These are phyloP conservation scores for Cladophialophora immunda DNA, from an alignment of 2,329 filamentous ascomycete genomes.

Conservation along the genomic window DNA sequence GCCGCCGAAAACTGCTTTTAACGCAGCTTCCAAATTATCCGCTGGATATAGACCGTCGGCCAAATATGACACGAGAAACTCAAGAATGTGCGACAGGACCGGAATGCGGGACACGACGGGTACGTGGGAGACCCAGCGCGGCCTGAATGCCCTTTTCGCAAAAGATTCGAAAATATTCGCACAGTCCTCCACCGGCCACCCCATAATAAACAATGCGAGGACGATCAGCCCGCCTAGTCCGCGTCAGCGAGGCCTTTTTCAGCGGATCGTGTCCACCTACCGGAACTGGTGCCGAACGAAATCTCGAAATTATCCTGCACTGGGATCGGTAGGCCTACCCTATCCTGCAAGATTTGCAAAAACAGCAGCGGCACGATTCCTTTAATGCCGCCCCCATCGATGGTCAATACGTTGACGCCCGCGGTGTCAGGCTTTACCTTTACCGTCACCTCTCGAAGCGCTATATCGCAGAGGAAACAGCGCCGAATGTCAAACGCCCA, in stretches of 20 bases:
- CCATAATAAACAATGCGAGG: conserved; percentile 34
- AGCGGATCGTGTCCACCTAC: conserved; percentile 21
- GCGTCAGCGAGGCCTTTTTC: conserved; percentile 15
- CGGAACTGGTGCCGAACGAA: conserved; percentile 28
- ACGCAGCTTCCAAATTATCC: conserved; percentile 35
- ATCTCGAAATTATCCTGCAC: conserved; percentile 31
- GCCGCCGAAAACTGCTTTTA: conserved; percentile 36
- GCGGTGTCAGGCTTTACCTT: conserved; percentile 41
- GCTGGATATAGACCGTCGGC: conserved; percentile 38
- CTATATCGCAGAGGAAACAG: conserved; percentile 28
- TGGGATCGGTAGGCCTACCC: conserved; percentile 25
- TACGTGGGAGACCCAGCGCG: conserved; percentile 27
- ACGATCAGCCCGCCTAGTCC: conserved; percentile 36
- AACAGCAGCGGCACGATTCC: conserved; percentile 38
- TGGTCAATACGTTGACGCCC: conserved; percentile 42
- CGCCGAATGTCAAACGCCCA: conserved; percentile 19
- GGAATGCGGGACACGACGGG: conserved; percentile 23
- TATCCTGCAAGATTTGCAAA: conserved; percentile 23
- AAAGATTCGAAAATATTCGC: conserved; percentile 34
- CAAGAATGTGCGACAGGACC: conserved; percentile 26
- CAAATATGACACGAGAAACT: conserved; percentile 23
- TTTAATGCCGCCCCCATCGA: conserved; percentile 42
- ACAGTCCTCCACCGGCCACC: conserved; percentile 34
- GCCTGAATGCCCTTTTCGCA: conserved; percentile 36
- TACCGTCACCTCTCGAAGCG: conserved; percentile 20